Conservation (phyloP, 2,329 filamentous ascomycete genomes). For the Alternaria sp. region DNA sequence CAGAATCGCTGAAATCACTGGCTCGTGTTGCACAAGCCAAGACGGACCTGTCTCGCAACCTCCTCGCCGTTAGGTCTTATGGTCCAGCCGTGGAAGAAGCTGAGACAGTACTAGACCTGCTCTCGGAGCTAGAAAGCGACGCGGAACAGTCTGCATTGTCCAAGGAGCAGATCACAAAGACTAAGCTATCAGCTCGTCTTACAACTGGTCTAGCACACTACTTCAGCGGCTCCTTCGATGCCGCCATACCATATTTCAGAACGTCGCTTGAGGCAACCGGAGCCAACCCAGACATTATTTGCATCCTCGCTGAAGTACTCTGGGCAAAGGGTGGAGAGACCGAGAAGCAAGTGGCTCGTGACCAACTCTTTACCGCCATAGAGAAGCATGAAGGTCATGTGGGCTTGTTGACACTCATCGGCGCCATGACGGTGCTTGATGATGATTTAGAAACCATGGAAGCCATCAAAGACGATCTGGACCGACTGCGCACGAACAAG, state of each 20-base stretch:
- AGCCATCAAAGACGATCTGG: constrained; percentile 81
- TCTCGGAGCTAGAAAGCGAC: constrained; percentile 69
- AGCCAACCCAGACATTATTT: constrained; percentile 82
- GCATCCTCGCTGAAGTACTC: constrained; percentile 86
- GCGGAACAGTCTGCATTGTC: constrained; percentile 63
- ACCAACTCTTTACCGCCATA: constrained; percentile 81
- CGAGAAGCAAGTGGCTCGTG: constrained; percentile 78
- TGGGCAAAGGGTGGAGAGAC: constrained; percentile 86
- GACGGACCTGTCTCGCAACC: constrained; percentile 84
- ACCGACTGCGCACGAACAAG: constrained; percentile 73
- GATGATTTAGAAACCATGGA: constrained; percentile 80
- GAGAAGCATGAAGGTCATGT: constrained; percentile 79
- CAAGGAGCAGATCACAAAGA: constrained; percentile 70
- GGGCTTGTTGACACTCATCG: constrained; percentile 80
- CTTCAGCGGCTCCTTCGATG: constrained; percentile 70
- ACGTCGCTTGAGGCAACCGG: constrained; percentile 79
- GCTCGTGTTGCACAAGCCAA: constrained; percentile 83
- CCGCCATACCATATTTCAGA: constrained; percentile 81
- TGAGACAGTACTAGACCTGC: constrained; percentile 81
- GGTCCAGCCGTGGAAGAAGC: constrained; percentile 79
- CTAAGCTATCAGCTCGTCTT: constrained; percentile 83
- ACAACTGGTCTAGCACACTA: constrained; percentile 87
- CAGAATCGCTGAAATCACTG: constrained; percentile 78
- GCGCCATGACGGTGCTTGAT: constrained; percentile 83
- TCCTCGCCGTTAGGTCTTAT: constrained; percentile 74